Evolutionary conservation across 148 eudicot species (phyloP).

Genomic region (Fagopyrum esculentum): DNA sequence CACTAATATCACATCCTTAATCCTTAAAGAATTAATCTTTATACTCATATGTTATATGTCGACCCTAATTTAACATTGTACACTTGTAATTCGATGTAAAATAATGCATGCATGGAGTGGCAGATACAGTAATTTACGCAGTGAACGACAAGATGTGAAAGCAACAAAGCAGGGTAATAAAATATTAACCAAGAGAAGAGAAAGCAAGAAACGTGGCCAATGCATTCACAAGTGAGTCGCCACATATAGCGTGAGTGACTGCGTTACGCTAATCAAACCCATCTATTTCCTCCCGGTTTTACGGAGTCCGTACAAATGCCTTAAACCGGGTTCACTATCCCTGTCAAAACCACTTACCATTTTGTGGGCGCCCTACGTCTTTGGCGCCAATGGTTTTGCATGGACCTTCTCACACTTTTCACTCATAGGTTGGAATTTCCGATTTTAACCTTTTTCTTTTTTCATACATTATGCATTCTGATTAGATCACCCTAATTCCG

Average conservation of each 20-base stretch:
- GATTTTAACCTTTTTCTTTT: not conserved
- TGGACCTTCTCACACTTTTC: not conserved
- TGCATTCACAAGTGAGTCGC: not conserved
- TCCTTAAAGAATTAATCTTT: too few species aligned
- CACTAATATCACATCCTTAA: too few species aligned
- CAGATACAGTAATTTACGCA: not conserved
- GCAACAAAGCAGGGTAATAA: not conserved
- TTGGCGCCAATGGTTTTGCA: constrained; percentile 12
- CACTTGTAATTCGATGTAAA: too few species aligned
- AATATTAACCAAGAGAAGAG: not conserved
- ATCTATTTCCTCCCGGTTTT: constrained; percentile 3
- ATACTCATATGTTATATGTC: too few species aligned
- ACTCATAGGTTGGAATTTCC: not conserved
- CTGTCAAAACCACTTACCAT: not conserved
- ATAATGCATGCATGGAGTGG: not conserved
- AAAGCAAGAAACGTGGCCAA: not conserved
- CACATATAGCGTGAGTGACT: not conserved
- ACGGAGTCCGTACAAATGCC: constrained; percentile 1
- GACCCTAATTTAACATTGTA: too few species aligned
- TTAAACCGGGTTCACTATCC: not conserved
- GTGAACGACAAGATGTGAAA: not conserved
- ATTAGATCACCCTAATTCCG: not conserved
- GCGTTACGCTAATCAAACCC: not conserved
- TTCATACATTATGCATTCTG: not conserved
- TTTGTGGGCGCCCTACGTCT: constrained; percentile 10